Conservation (phyloP, 1,284 basidiomycete species). For the Trichosporon sp. region DNA sequence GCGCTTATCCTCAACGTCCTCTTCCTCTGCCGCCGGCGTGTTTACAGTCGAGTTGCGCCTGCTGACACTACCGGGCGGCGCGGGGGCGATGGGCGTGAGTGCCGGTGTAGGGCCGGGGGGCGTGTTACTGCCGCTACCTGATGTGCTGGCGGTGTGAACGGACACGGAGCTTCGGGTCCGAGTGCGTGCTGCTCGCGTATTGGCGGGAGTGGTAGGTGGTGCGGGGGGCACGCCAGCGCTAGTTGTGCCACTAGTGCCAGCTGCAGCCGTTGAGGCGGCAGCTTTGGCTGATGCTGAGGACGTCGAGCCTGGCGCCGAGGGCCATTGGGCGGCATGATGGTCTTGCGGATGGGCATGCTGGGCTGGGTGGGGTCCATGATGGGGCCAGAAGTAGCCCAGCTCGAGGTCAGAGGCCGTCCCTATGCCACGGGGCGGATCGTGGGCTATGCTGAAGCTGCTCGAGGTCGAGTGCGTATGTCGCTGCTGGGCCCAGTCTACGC, state of each 20-base stretch:
- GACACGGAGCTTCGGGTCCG: neutral
- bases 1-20: constrained; percentile 32
- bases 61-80: neutral
- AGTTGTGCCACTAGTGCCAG: neutral
- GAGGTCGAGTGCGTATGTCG: neutral
- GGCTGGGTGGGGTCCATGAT: neutral
- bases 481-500: neutral
- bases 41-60: neutral
- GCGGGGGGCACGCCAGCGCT: neutral
- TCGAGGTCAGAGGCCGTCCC: neutral
- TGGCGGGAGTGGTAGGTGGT: neutral
- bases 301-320: neutral
- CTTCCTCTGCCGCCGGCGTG: neutral
- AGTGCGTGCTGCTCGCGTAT: neutral
- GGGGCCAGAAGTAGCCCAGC: neutral
- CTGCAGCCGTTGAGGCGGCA: too few species aligned
- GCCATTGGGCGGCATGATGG: neutral
- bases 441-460: neutral
- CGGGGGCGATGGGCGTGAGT: neutral
- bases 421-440: neutral
- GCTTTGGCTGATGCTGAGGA: neutral
- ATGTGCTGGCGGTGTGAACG: neutral
- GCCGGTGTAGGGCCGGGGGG: neutral
- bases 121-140: neutral
- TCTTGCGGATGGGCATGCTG: neutral